Conservation (phyloP, 2,329 filamentous ascomycete species). For the Colletotrichum gigasporum region DNA sequence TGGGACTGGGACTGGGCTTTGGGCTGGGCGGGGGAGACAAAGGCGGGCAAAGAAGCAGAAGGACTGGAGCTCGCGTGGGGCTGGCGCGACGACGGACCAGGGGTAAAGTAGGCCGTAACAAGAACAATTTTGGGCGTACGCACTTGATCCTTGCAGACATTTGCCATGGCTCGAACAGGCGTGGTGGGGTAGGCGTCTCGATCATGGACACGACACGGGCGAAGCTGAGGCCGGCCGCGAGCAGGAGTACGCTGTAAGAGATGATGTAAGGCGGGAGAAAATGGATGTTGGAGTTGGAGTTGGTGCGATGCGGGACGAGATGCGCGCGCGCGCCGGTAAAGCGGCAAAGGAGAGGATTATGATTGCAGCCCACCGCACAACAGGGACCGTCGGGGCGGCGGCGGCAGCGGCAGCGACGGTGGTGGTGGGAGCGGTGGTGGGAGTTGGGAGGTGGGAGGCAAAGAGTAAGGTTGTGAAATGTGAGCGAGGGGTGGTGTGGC, state of each 20-base stretch:
- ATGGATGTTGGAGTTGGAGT: constrained; percentile 4
- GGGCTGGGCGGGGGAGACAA: constrained; percentile 30
- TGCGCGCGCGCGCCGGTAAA: constrained; percentile 1
- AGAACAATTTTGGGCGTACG: constrained; percentile 37
- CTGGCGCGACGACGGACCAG: constrained; percentile 23
- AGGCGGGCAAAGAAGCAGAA: constrained; percentile 28
- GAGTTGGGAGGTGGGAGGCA: background rate
- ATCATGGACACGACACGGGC: constrained; percentile 49
- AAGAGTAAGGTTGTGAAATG: background rate
- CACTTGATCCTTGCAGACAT: constrained; percentile 54
- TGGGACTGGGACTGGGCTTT: background rate
- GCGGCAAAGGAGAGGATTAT: background rate
- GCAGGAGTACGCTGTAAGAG: background rate
- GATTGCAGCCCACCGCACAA: constrained; percentile 3
- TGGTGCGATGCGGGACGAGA: background rate
- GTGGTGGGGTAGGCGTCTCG: constrained; percentile 46
- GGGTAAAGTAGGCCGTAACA: background rate
- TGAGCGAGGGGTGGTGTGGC: no score
- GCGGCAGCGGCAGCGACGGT: background rate
- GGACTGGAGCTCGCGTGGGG: constrained; percentile 33
- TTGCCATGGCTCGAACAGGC: constrained; percentile 59
- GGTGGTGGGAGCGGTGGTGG: background rate
- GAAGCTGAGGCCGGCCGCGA: constrained; percentile 9
- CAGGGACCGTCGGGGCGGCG: background rate
- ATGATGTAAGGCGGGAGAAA: constrained; percentile 6